Base-by-base conservation (phyloP, 805 yeast species). In the Saccharomycopsis olivae region DNA sequence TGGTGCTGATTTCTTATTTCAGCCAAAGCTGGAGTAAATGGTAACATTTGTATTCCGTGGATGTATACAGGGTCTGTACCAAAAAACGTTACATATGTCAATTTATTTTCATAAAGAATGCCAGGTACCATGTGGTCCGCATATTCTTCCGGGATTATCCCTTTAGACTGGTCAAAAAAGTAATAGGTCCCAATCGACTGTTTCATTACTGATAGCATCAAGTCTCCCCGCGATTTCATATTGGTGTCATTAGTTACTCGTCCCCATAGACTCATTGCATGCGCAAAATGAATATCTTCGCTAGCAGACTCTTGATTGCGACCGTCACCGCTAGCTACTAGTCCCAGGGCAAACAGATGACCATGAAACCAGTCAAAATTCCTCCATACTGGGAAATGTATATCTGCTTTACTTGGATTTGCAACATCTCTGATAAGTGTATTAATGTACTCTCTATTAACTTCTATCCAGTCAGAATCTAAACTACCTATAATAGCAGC, bases 11-110 rank as follows among this genome's bases (percentile, higher is more conserved):
- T n/a, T n/a, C n/a, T n/a, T 10, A 79, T 65, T 49, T 66, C 73
- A 1, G 79, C 69, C 5, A 83, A 74, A 5, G 75, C 62, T 1
- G 86, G 77, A 0, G 84, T 77, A 14, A 78, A 67, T 14, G 88
- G 88, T 30, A 81, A 54, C 87, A 80, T 81, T 55, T 81, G 86
- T 43, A 80, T 80, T 3, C 89, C 89, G 49, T 80, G 85, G 37
- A 77, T 78, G 50, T 73, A 80, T 56, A 78, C 75, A 29, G 62
- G 57, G 39, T 70, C 60, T 42, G 62, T 53, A 4, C 87, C 87
- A 53, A 81, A 81, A 51, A 72, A 81, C 1, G 88, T 80, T 4
- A 83, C 71, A 59, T 80, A 77, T 51, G 75, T 83, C 40, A 77
- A 61, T 53, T 79, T 78, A 60, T 80, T 79, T 53, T 80, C 87